Evolutionary conservation across 352 stramenopile species (phyloP).

Genomic region (Pythium apleroticum): DNA sequence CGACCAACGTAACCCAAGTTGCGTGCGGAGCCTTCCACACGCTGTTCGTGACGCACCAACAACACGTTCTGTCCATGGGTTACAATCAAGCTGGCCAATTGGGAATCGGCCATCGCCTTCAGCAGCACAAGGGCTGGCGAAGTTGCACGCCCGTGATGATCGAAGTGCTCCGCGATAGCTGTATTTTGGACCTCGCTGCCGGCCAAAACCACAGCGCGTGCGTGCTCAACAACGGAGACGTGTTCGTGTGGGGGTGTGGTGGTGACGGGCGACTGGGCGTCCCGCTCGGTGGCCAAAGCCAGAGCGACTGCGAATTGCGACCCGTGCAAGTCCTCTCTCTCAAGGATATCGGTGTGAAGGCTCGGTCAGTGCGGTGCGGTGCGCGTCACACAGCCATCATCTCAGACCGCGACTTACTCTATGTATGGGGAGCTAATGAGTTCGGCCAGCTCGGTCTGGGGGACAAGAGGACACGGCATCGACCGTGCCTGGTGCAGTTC

Average conservation of each 20-base stretch:
- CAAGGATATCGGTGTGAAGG: conserved; percentile 39
- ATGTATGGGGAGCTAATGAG: conserved; percentile 79
- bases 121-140: conserved; percentile 63
- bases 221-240: conserved; percentile 65
- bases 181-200: conserved; percentile 65
- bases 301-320: conserved; percentile 36
- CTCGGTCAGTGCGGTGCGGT: conserved; percentile 58
- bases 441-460: conserved; percentile 74
- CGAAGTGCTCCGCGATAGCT: conserved; percentile 49
- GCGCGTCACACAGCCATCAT: conserved; percentile 66
- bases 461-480: conserved; percentile 42
- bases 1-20: conserved; percentile 63
- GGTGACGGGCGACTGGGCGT: conserved; percentile 67
- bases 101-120: conserved; percentile 59
- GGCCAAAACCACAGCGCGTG: conserved; percentile 76
- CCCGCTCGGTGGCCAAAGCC: conserved; percentile 2
- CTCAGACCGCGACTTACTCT: conserved; percentile 66
- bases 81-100: conserved; percentile 82
- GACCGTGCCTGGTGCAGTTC: conserved; percentile 47
- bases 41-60: conserved; percentile 74
- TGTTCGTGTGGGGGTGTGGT: conserved; percentile 76
- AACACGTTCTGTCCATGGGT: conserved; percentile 73
- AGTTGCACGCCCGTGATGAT: conserved; percentile 61
- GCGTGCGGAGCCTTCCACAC: conserved; percentile 70
- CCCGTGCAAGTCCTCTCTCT: conserved; percentile 43